These are phyloP conservation scores for Vitis rupestris DNA, from an alignment of 164 flowering plant genomes.

Conservation along the genomic window DNA sequence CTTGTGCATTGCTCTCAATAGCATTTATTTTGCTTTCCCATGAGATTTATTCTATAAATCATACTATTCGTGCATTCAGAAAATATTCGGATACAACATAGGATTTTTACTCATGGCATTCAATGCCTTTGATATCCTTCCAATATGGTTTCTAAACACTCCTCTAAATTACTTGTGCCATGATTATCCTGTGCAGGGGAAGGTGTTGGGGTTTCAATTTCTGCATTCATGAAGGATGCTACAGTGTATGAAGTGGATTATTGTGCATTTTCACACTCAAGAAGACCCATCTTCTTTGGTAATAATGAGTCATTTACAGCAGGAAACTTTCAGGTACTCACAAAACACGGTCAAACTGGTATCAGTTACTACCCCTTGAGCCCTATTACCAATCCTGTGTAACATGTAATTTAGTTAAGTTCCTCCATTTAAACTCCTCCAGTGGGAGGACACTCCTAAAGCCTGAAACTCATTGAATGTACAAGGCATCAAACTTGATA, in stretches of 20 bases:
- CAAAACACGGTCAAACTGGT: slow-evolving; percentile 31
- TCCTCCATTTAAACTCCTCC: too few relatives aligned
- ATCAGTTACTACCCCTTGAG: slow-evolving; percentile 15
- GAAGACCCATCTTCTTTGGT: slow-evolving; percentile 33
- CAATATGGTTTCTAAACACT: not conserved
- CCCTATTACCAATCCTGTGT: not conserved
- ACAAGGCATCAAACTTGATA: too few relatives aligned
- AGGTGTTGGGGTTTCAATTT: slow-evolving; percentile 66
- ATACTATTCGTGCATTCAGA: too few relatives aligned
- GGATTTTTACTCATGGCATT: not conserved
- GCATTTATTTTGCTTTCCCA: too few relatives aligned
- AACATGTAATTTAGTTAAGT: too few relatives aligned
- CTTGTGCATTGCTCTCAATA: too few relatives aligned
- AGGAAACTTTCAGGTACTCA: slow-evolving; percentile 43
- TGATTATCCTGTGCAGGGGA: slow-evolving; percentile 47
- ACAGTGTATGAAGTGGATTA: slow-evolving; percentile 59
- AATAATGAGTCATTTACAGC: slow-evolving; percentile 31
- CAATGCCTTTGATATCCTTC: not conserved
- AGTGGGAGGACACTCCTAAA: too few relatives aligned
- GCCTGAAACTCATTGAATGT: too few relatives aligned
- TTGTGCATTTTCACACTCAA: slow-evolving; percentile 56
- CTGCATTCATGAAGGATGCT: slow-evolving; percentile 36
- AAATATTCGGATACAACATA: too few relatives aligned
- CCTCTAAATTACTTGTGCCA: not conserved
- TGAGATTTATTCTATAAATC: too few relatives aligned